Evolutionary conservation across 2,329 filamentous ascomycete species (phyloP).

Genomic region (Trichoderma pleuroti): DNA sequence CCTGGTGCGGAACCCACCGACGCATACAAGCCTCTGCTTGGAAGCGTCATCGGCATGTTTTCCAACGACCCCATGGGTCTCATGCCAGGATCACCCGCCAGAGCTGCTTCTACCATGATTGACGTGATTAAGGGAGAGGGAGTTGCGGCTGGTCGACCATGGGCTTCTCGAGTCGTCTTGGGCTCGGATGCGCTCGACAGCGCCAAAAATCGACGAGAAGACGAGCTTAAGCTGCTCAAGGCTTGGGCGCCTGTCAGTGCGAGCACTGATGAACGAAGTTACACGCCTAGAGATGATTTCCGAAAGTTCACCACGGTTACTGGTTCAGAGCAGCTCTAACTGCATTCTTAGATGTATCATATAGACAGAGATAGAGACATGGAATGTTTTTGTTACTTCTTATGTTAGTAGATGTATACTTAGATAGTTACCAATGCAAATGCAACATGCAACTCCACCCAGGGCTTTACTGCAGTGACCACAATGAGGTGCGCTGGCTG

Average conservation of each 20-base stretch:
- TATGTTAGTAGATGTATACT: not conserved
- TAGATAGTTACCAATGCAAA: not conserved
- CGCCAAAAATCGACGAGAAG: constrained; percentile 25
- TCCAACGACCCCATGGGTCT: constrained; percentile 21
- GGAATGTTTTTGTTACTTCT: not conserved
- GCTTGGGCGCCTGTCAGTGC: constrained; percentile 27
- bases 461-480: not conserved
- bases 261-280: constrained; percentile 22
- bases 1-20: constrained; percentile 13
- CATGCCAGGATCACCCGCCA: constrained; percentile 29
- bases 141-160: constrained; percentile 24
- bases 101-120: constrained; percentile 25
- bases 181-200: constrained; percentile 30
- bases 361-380: not conserved
- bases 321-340: not conserved
- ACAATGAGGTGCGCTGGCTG: not conserved
- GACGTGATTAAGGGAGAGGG: constrained; percentile 31
- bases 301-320: not conserved
- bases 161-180: constrained; percentile 29
- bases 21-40: constrained; percentile 26
- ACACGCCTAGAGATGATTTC: not conserved
- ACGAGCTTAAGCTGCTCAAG: constrained; percentile 23
- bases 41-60: constrained; percentile 25
- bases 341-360: not conserved
- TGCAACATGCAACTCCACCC: no score